phyloP scores from a whole-genome alignment of 805 yeast genomes.

The Debaryomyces hansenii region DNA sequence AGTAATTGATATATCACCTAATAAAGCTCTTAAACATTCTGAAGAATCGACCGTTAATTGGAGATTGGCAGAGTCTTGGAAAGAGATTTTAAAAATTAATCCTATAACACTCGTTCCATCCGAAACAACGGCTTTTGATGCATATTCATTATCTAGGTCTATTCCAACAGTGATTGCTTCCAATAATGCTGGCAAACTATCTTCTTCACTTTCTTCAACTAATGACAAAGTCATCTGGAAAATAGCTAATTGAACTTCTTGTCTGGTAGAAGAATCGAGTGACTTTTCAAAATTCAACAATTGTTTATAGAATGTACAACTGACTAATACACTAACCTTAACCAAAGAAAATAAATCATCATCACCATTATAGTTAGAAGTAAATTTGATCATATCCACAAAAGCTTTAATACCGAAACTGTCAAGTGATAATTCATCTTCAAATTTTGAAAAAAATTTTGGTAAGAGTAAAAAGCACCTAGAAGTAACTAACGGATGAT shows the following conservation, averaged over 20 bases:
- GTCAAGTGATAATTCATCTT: slow-evolving; percentile 28
- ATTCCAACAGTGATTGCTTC: slow-evolving; percentile 67
- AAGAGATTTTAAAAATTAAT: slow-evolving; percentile 62
- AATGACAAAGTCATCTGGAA: slow-evolving; percentile 45
- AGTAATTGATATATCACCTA: slow-evolving; percentile 45
- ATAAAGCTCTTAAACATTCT: slow-evolving; percentile 64
- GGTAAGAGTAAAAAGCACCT: slow-evolving; percentile 57
- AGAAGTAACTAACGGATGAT: slow-evolving; percentile 39
- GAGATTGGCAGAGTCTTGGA: slow-evolving; percentile 72
- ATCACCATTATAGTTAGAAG: slow-evolving; percentile 12
- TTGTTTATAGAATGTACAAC: slow-evolving; percentile 51
- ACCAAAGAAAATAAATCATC: slow-evolving; percentile 14
- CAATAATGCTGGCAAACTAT: slow-evolving; percentile 69
- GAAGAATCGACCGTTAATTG: slow-evolving; percentile 66
- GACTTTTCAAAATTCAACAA: slow-evolving; percentile 16
- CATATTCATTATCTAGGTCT: slow-evolving; percentile 28
- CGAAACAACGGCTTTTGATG: slow-evolving; percentile 18
- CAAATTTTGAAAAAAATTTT: slow-evolving; percentile 54
- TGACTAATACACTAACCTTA: slow-evolving; percentile 43
- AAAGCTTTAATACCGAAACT: slow-evolving; percentile 30
- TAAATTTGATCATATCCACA: slow-evolving; percentile 25
- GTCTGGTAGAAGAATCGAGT: slow-evolving; percentile 8
- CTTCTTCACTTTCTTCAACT: slow-evolving; percentile 69
- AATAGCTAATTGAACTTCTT: slow-evolving; percentile 31
- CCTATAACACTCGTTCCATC: slow-evolving; percentile 42